Percentiles rank a stretch among this genome's conserved stretches.
Evolutionary conservation across 306 rosid genomes (phyloP).

Genomic region (Trifolium repens): DNA sequence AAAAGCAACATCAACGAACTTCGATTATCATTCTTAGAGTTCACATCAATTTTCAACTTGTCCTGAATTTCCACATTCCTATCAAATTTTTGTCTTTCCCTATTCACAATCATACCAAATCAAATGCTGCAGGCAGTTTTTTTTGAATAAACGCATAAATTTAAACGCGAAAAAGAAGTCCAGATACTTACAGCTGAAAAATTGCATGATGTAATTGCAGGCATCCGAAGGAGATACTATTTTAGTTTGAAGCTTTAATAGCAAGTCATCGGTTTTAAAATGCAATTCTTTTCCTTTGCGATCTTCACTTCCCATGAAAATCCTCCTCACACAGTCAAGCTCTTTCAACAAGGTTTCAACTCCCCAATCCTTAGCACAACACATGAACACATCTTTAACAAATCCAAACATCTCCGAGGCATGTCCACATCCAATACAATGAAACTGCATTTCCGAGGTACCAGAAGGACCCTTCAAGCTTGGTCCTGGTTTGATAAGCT

Average conservation of each 20-base stretch:
- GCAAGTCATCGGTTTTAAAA: constrained; percentile 67
- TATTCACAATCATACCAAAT: background rate
- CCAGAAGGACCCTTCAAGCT: constrained; percentile 93
- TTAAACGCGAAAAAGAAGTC: constrained; percentile 15
- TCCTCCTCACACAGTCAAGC: constrained; percentile 85
- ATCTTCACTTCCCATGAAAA: constrained; percentile 88
- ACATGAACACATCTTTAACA: constrained; percentile 87
- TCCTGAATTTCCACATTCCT: background rate
- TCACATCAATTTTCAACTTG: background rate
- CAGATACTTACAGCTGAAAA: constrained; percentile 78
- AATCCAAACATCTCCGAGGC: constrained; percentile 98
- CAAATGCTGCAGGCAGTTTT: background rate
- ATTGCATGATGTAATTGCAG: constrained; percentile 76
- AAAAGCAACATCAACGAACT: background rate
- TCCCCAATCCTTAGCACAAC: constrained; percentile 95
- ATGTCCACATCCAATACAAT: constrained; percentile 89
- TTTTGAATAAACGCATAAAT: background rate
- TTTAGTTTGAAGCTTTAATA: constrained; percentile 70
- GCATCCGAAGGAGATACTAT: constrained; percentile 82
- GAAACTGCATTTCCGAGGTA: constrained; percentile 90
- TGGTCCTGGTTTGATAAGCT: constrained; percentile 87
- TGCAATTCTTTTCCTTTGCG: constrained; percentile 88
- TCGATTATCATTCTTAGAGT: background rate
- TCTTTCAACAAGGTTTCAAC: constrained; percentile 82
- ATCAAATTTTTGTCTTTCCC: background rate